Conservation (phyloP, 2,329 filamentous ascomycete genomes). For the Diplodia intermedia region DNA sequence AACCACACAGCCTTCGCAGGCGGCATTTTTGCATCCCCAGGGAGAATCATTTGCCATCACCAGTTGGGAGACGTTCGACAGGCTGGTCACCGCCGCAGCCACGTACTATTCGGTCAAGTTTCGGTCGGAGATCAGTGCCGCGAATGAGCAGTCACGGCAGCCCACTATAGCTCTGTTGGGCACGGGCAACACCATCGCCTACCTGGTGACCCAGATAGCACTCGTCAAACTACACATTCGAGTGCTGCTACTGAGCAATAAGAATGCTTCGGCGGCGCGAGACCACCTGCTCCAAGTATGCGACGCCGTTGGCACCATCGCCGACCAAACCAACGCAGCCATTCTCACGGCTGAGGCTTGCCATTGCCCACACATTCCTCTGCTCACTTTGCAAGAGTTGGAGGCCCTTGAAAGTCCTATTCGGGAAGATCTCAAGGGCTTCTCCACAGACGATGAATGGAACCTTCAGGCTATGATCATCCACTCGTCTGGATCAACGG, state of each 20-base stretch:
- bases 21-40: conserved; percentile 41
- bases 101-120: conserved; percentile 38
- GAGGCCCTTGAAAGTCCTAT: no score
- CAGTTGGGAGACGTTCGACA: conserved; percentile 37
- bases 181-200: conserved; percentile 40
- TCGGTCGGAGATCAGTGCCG: conserved; percentile 36
- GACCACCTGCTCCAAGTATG: conserved; percentile 41
- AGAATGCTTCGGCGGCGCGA: conserved; percentile 40
- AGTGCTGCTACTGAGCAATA: conserved; percentile 42
- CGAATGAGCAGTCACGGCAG: conserved; percentile 38
- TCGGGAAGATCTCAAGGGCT: background rate
- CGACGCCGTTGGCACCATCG: conserved; percentile 41
- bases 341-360: background rate
- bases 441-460: conserved; percentile 43
- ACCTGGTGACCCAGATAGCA: conserved; percentile 43
- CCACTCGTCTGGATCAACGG: conserved; percentile 64
- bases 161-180: conserved; percentile 44
- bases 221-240: conserved; percentile 43
- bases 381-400: background rate
- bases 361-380: background rate
- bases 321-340: conserved; percentile 37
- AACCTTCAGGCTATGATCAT: conserved; percentile 51
- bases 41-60: conserved; percentile 35
- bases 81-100: conserved; percentile 38
- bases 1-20: conserved; percentile 36